These are phyloP conservation scores for Phytopythium boreale DNA, from an alignment of 352 stramenopile species.

Conservation along the genomic window DNA sequence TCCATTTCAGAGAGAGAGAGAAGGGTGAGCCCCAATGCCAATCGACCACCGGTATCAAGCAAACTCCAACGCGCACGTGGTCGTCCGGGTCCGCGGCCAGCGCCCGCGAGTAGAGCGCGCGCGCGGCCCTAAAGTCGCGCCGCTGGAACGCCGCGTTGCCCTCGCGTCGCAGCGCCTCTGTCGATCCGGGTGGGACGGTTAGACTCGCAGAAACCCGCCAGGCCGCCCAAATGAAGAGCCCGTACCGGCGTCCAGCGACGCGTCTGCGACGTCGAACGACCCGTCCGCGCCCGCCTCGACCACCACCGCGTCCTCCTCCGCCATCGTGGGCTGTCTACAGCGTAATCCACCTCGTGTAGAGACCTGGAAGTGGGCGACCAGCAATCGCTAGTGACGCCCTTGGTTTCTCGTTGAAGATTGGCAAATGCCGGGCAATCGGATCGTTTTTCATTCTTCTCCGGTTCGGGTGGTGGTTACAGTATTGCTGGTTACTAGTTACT, in stretches of 20 bases:
- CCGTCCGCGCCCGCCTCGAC: conserved; percentile 27
- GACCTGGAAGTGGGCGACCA: too few species aligned
- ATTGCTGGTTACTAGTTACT: not conserved
- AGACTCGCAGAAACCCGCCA: not conserved
- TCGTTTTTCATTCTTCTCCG: too few species aligned
- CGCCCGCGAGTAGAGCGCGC: conserved; percentile 53
- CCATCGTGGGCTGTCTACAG: conserved; percentile 11
- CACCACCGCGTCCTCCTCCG: conserved; percentile 12
- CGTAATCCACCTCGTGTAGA: too few species aligned
- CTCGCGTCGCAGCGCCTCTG: conserved; percentile 44
- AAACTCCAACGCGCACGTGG: conserved; percentile 31
- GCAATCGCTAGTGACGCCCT: too few species aligned
- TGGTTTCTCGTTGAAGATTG: too few species aligned
- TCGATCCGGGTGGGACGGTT: not conserved
- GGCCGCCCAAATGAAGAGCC: not conserved
- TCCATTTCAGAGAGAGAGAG: not conserved
- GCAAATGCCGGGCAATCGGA: too few species aligned
- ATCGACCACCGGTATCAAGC: not conserved
- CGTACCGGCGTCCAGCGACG: not conserved
- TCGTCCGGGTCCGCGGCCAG: conserved; percentile 42
- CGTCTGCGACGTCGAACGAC: conserved; percentile 31
- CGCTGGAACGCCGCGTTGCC: conserved; percentile 71
- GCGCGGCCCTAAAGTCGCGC: conserved; percentile 44
- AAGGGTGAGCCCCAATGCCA: not conserved
- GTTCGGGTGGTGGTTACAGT: too few species aligned